A percentile compares a stretch with the other conserved stretches of the same genome.
phyloP scores from a whole-genome alignment of 148 eudicot genomes.

The Dysphania ambrosioides region DNA sequence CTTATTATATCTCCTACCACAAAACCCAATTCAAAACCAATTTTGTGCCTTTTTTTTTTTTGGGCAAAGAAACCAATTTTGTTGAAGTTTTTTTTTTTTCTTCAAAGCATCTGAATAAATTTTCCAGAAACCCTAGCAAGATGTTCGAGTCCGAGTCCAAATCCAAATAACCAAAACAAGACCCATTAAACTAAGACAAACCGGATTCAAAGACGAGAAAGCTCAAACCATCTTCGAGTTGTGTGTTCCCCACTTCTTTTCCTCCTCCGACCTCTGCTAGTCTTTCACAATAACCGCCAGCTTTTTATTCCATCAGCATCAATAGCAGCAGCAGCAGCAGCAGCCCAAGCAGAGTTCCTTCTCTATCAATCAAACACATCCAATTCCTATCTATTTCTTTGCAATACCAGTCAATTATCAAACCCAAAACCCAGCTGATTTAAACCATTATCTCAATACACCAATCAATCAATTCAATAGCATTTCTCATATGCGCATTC shows the following conservation, averaged over 20 bases:
- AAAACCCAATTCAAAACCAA: too few species aligned
- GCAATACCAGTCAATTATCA: neutral
- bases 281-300: neutral
- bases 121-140: too few species aligned
- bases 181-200: too few species aligned
- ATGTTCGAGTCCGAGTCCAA: neutral
- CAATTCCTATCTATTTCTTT: neutral
- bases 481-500: conserved; percentile 1
- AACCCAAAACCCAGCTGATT: neutral
- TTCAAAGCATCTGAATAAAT: too few species aligned
- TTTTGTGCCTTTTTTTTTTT: too few species aligned
- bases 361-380: neutral
- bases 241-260: neutral
- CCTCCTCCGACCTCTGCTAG: neutral
- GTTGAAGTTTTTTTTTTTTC: too few species aligned
- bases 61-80: too few species aligned
- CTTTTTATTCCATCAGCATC: neutral
- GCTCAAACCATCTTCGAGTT: neutral
- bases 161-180: neutral
- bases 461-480: too few species aligned
- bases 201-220: neutral
- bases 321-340: neutral
- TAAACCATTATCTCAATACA: neutral
- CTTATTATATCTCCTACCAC: too few species aligned
- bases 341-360: neutral